A percentile compares a stretch with the other conserved stretches of the same genome.
Conservation (phyloP, 2,329 filamentous ascomycete genomes). For the Cercospora sojina region DNA sequence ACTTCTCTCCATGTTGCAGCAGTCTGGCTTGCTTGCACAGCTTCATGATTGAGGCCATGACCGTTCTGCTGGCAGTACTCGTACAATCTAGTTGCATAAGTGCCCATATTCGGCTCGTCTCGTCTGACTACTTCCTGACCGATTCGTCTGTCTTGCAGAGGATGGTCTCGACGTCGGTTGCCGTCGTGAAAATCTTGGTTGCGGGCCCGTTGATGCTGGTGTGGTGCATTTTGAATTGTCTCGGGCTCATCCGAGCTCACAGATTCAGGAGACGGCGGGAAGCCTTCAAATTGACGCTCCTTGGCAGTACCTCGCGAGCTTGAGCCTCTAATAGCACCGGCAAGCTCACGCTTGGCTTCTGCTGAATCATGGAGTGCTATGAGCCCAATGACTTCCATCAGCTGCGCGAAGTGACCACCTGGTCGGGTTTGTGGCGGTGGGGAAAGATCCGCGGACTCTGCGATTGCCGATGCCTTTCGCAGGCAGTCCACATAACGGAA, state of each 20-base stretch:
- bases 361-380: background rate
- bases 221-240: background rate
- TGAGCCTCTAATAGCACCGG: background rate
- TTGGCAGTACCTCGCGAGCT: background rate
- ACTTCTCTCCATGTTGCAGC: background rate
- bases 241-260: background rate
- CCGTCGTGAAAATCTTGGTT: background rate
- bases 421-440: background rate
- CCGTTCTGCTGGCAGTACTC: background rate
- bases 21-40: background rate
- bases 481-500: background rate
- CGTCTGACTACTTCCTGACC: background rate
- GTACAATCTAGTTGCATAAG: background rate
- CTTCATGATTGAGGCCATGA: background rate
- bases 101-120: background rate
- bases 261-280: background rate
- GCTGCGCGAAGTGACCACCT: background rate
- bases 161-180: background rate
- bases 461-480: background rate
- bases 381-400: background rate
- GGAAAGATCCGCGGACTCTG: background rate
- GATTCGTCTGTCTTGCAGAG: background rate
- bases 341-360: background rate
- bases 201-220: background rate
- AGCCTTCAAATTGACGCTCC: background rate